phyloP scores from a whole-genome alignment of 1,284 basidiomycete species.

The Heterobasidion occidentale region DNA sequence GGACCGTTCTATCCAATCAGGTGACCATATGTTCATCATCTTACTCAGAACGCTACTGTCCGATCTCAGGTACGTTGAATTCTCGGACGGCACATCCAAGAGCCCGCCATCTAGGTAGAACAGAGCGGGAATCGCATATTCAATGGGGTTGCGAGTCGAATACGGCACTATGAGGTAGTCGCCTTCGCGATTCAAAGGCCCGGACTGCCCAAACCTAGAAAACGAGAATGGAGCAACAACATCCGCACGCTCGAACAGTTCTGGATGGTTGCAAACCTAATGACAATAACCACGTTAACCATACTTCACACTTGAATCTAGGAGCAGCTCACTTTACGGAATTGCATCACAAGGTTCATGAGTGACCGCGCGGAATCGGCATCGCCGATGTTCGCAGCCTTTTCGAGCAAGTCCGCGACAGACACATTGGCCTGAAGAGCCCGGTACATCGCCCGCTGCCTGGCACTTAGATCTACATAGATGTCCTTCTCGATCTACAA shows the following conservation, averaged over 20 bases:
- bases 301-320: not conserved
- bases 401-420: conserved; percentile 89
- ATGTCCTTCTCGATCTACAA: conserved; percentile 92
- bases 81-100: conserved; percentile 56
- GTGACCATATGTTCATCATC: conserved; percentile 89
- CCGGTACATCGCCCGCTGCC: conserved; percentile 91
- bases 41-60: conserved; percentile 60
- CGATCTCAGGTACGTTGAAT: conserved; percentile 33
- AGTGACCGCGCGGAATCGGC: conserved; percentile 87
- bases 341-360: conserved; percentile 99
- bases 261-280: conserved; percentile 96
- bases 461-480: conserved; percentile 89
- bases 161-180: conserved; percentile 81
- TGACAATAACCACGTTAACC: conserved; percentile 2
- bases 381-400: conserved; percentile 85
- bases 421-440: conserved; percentile 91
- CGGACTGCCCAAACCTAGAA: conserved; percentile 75
- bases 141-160: conserved; percentile 84
- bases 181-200: conserved; percentile 78
- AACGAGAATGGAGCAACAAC: conserved; percentile 92
- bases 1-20: conserved; percentile 75
- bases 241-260: conserved; percentile 96
- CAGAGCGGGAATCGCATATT: conserved; percentile 69
- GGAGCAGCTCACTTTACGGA: conserved; percentile 71
- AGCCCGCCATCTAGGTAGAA: conserved; percentile 80